A percentile compares a stretch with the other conserved stretches of the same genome.
Conservation (phyloP, 1,284 basidiomycete species). For the Veloboletus limbatus region DNA sequence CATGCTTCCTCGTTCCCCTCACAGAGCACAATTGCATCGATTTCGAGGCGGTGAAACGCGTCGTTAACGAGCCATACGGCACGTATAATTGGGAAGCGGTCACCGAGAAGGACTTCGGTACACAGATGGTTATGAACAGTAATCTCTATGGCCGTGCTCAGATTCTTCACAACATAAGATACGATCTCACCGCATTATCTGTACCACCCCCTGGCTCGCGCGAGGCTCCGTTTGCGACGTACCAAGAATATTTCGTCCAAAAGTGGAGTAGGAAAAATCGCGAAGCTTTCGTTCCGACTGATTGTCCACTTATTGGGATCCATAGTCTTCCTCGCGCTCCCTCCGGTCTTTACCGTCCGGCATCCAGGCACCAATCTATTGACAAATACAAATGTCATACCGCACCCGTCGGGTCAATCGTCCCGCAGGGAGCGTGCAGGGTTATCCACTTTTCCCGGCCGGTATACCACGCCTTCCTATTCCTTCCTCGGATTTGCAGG, state of each 20-base stretch:
- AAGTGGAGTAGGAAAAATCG: slow-evolving; percentile 52
- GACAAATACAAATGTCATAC: slow-evolving; percentile 22
- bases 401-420: slow-evolving; percentile 38
- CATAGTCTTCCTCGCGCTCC: slow-evolving; percentile 41
- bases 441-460: slow-evolving; percentile 48
- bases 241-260: slow-evolving; percentile 55
- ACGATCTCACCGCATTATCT: slow-evolving; percentile 64
- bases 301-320: slow-evolving; percentile 61
- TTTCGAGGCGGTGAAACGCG: slow-evolving; percentile 49
- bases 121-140: slow-evolving; percentile 50
- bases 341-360: slow-evolving; percentile 44
- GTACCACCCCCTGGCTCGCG: slow-evolving; percentile 46
- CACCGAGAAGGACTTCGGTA: slow-evolving; percentile 44
- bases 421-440: slow-evolving; percentile 54
- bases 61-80: slow-evolving; percentile 50
- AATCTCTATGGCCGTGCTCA: slow-evolving; percentile 55
- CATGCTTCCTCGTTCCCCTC: slow-evolving; percentile 64
- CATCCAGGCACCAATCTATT: slow-evolving; percentile 20
- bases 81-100: slow-evolving; percentile 53
- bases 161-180: slow-evolving; percentile 52
- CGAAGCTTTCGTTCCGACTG: slow-evolving; percentile 42
- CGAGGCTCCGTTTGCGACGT: slow-evolving; percentile 49
- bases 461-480: slow-evolving; percentile 48
- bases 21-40: slow-evolving; percentile 48
- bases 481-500: slow-evolving; percentile 66